Conservation (phyloP, 768 basidiomycete genomes). For the Leccinum rimulosum region DNA sequence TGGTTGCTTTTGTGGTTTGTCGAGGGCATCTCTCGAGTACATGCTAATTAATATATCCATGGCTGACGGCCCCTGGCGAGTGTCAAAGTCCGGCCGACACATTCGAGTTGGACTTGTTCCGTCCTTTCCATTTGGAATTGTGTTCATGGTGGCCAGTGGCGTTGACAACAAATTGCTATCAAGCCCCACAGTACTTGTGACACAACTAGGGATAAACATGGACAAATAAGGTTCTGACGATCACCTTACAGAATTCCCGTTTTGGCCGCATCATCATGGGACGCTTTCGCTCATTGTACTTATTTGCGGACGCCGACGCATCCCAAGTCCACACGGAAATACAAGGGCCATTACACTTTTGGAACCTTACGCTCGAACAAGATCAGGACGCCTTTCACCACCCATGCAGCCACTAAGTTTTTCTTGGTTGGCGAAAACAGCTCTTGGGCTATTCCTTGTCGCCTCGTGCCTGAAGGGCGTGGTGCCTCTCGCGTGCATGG, state of each 20-base stretch:
- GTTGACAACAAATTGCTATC: too few species aligned
- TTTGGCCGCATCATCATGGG: slow-evolving; percentile 20
- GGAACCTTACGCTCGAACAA: not conserved
- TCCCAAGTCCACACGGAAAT: slow-evolving; percentile 2
- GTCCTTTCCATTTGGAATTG: too few species aligned
- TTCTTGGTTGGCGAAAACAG: too few species aligned
- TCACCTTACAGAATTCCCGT: slow-evolving; percentile 25
- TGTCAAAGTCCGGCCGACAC: too few species aligned
- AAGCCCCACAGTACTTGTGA: too few species aligned
- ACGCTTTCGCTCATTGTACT: too few species aligned
- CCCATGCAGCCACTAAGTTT: not conserved
- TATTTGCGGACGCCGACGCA: not conserved
- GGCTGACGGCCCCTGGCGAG: too few species aligned
- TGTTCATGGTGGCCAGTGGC: too few species aligned
- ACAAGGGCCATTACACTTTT: slow-evolving; percentile 13
- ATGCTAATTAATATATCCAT: too few species aligned
- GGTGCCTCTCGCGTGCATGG: not conserved
- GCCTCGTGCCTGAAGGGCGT: not conserved
- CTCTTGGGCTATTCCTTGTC: not conserved
- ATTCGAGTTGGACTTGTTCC: too few species aligned
- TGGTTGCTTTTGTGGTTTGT: too few species aligned
- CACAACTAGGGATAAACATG: not conserved
- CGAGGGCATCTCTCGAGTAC: too few species aligned
- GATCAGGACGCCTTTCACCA: not conserved
- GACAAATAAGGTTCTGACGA: slow-evolving; percentile 1